Conservation (phyloP, 192 early-diverging fungal genomes). For the Coemansia sp. region DNA sequence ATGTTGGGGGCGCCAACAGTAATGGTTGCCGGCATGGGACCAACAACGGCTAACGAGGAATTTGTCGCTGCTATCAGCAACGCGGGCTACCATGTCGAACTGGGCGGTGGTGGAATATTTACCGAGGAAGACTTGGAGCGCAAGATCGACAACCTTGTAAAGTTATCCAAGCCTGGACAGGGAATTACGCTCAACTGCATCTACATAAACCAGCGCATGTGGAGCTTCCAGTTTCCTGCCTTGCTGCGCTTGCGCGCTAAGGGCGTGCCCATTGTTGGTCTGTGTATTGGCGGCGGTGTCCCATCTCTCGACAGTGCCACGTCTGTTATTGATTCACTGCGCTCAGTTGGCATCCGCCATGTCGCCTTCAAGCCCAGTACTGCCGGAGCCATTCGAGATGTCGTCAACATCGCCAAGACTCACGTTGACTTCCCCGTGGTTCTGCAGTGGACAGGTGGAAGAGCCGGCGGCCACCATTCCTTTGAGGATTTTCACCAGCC, state of each 20-base stretch:
- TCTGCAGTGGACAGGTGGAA: conserved; percentile 96
- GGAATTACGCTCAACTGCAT: conserved; percentile 92
- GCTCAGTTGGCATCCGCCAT: conserved; percentile 78
- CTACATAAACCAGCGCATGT: conserved; percentile 88
- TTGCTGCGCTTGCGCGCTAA: conserved; percentile 79
- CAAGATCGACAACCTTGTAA: conserved; percentile 78
- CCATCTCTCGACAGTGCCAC: conserved; percentile 86
- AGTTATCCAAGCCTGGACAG: conserved; percentile 72
- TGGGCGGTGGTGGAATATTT: conserved; percentile 92
- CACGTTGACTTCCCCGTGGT: conserved; percentile 87
- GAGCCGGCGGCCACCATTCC: conserved; percentile 96
- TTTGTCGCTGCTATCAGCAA: conserved; percentile 89
- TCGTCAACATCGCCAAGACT: conserved; percentile 83
- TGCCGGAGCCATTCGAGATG: conserved; percentile 74
- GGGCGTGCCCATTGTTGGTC: conserved; percentile 88
- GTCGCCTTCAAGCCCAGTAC: conserved; percentile 86
- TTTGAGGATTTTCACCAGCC: conserved; percentile 96
- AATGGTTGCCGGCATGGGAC: conserved; percentile 98
- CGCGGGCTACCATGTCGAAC: conserved; percentile 89
- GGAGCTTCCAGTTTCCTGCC: conserved; percentile 82
- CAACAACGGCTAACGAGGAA: conserved; percentile 75
- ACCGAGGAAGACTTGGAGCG: conserved; percentile 69
- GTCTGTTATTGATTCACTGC: conserved; percentile 77
- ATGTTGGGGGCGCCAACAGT: conserved; percentile 85
- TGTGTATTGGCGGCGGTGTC: conserved; percentile 92